Conservation (phyloP, 2,329 filamentous ascomycete species). For the Penicillium psychrosexuale region DNA sequence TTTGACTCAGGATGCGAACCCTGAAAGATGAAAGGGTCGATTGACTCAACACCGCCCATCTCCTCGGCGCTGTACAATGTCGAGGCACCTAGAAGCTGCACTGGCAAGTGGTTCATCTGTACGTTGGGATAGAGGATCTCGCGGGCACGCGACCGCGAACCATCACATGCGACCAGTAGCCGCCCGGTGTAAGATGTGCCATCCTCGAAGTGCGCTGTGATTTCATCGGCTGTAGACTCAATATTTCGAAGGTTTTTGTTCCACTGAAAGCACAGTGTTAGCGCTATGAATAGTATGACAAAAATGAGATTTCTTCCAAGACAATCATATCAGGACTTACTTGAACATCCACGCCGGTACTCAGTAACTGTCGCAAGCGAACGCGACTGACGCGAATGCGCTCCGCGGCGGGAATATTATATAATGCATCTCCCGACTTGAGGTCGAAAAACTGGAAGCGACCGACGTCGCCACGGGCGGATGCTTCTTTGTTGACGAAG, state of each 20-base stretch:
- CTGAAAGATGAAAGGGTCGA: slow-evolving; percentile 57
- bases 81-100: slow-evolving; percentile 51
- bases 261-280: slow-evolving; percentile 30
- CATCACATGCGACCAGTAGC: slow-evolving; percentile 53
- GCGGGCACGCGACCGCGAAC: slow-evolving; percentile 47
- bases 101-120: slow-evolving; percentile 45
- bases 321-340: slow-evolving; percentile 25
- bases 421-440: slow-evolving; percentile 48
- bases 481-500: slow-evolving; percentile 55
- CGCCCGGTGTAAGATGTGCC: slow-evolving; percentile 42
- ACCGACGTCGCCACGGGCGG: slow-evolving; percentile 47
- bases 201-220: slow-evolving; percentile 50
- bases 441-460: slow-evolving; percentile 58
- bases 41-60: slow-evolving; percentile 42
- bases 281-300: background rate
- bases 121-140: slow-evolving; percentile 27
- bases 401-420: slow-evolving; percentile 44
- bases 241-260: slow-evolving; percentile 37
- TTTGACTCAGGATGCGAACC: slow-evolving; percentile 52
- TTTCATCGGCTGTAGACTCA: slow-evolving; percentile 32
- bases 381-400: slow-evolving; percentile 51
- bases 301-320: background rate
- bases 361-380: slow-evolving; percentile 47
- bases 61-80: slow-evolving; percentile 43
- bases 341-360: slow-evolving; percentile 48